Conservation (phyloP, 163 green algal genomes). For the Scenedesmus sp. region DNA sequence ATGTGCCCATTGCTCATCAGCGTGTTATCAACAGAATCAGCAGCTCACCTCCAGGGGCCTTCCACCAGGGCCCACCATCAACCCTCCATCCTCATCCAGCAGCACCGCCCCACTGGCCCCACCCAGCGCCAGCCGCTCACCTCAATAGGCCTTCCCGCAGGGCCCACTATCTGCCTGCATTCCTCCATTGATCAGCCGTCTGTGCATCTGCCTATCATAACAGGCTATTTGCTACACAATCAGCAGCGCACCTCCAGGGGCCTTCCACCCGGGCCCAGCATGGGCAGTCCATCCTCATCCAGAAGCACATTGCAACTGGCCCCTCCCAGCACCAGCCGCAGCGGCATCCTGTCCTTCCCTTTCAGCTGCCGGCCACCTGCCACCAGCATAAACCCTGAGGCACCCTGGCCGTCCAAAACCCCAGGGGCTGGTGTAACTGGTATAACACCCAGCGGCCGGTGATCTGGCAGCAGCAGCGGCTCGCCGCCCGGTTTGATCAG, state of each 20-base stretch:
- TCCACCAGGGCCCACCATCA: no score
- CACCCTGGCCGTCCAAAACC: background rate
- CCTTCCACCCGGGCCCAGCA: background rate
- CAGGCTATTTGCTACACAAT: no score
- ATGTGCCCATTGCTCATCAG: no score
- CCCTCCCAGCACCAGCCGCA: constrained; percentile 18
- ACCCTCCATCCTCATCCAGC: no score
- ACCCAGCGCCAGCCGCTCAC: no score
- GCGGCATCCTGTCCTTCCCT: background rate
- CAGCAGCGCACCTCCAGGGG: constrained; percentile 15
- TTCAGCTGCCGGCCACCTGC: background rate
- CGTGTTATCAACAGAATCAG: background rate
- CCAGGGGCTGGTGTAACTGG: background rate
- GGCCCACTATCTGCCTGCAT: no score
- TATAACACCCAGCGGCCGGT: background rate
- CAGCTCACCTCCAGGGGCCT: no score
- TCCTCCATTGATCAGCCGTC: no score
- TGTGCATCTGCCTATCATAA: no score
- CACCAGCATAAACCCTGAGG: background rate
- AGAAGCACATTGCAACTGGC: background rate
- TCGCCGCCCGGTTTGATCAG: background rate
- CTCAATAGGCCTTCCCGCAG: no score
- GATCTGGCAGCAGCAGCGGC: constrained; percentile 12
- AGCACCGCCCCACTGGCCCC: no score
- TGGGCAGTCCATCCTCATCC: background rate